Evolutionary conservation across 148 eudicot species (phyloP).

Genomic region (Chenopodium suecicum): DNA sequence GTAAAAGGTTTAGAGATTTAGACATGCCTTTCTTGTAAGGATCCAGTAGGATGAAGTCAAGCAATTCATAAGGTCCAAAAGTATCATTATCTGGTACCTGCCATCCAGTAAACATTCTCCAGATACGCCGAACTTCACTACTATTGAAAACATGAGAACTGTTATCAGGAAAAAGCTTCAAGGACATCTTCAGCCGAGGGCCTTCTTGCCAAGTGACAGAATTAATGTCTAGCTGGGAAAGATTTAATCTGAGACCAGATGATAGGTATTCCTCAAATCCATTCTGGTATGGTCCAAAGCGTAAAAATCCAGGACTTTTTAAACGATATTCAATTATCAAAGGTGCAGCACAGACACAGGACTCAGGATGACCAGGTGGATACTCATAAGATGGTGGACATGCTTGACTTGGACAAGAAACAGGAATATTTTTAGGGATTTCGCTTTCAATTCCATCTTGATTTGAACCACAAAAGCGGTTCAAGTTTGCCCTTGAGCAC

Average conservation of each 20-base stretch:
- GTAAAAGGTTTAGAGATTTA: conserved; percentile 6
- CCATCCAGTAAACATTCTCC: conserved; percentile 53
- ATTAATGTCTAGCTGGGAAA: conserved; percentile 45
- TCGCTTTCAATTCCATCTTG: not conserved
- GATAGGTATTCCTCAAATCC: conserved; percentile 47
- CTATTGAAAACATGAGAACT: conserved; percentile 32
- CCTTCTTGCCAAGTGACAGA: conserved; percentile 52
- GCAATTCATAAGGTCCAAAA: conserved; percentile 68
- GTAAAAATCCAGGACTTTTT: conserved; percentile 61
- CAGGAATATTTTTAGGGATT: conserved; percentile 13
- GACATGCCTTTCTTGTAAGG: conserved; percentile 51
- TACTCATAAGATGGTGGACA: conserved; percentile 41
- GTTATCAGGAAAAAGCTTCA: conserved; percentile 49
- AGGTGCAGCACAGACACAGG: conserved; percentile 64
- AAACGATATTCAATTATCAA: conserved; percentile 52
- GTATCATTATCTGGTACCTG: conserved; percentile 46
- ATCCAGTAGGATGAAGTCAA: conserved; percentile 46
- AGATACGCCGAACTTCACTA: conserved; percentile 50
- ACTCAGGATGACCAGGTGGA: conserved; percentile 43
- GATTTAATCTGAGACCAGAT: conserved; percentile 40
- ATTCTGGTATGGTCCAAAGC: conserved; percentile 44
- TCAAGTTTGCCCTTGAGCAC: conserved; percentile 24
- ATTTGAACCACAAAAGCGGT: conserved; percentile 21
- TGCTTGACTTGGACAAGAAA: conserved; percentile 35
- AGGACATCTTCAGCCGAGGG: conserved; percentile 53